These are phyloP conservation scores for Akanthomyces muscarius DNA, from an alignment of 2,329 filamentous ascomycete genomes.

Conservation along the genomic window DNA sequence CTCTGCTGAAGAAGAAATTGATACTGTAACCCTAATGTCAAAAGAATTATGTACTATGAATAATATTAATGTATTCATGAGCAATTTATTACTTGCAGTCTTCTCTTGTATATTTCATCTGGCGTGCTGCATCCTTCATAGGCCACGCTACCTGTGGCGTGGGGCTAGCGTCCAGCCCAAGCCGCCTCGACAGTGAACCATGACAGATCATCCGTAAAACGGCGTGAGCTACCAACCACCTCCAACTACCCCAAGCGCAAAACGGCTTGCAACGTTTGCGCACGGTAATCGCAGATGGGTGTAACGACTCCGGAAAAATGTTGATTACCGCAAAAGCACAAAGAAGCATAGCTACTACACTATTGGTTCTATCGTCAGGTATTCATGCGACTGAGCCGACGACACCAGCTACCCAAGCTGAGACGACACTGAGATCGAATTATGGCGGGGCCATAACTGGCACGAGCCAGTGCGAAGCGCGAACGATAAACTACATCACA, in stretches of 20 bases:
- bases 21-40: constrained; percentile 18
- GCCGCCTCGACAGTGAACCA: not conserved
- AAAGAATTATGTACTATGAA: constrained; percentile 20
- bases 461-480: constrained; percentile 45
- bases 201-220: constrained; percentile 8
- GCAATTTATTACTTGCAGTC: not conserved
- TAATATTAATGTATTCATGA: not conserved
- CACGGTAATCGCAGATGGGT: not conserved
- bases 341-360: not conserved
- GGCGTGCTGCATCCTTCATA: not conserved
- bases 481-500: constrained; percentile 78
- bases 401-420: constrained; percentile 1
- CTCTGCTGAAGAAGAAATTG: constrained; percentile 27
- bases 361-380: not conserved
- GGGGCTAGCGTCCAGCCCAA: not conserved
- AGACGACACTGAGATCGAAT: constrained; percentile 10
- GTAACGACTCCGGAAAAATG: not conserved
- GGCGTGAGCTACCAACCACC: not conserved
- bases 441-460: constrained; percentile 1
- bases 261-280: not conserved
- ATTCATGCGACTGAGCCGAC: constrained; percentile 11
- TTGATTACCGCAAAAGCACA: not conserved
- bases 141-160: too few species aligned
- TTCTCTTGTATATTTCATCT: not conserved
- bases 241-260: not conserved